A percentile compares a stretch with the other conserved stretches of the same genome.
Conservation (phyloP, 2,329 filamentous ascomycete genomes). For the Colletotrichum destructivum region DNA sequence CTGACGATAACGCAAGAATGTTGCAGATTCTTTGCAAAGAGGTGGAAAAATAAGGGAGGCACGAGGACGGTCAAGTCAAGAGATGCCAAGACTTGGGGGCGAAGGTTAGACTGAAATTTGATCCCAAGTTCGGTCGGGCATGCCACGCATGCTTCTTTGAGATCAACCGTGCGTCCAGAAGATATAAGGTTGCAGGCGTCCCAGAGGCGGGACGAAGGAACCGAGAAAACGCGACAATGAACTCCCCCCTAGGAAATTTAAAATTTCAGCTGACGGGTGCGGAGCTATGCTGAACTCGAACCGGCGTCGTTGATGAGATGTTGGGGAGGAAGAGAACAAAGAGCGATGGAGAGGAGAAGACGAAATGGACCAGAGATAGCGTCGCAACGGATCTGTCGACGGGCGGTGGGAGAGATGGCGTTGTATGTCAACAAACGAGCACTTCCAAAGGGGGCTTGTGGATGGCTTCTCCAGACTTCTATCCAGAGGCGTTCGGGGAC, state of each 20-base stretch:
- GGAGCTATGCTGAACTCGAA: not conserved
- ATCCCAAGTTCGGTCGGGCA: conserved; percentile 16
- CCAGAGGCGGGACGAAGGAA: conserved; percentile 11
- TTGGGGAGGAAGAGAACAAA: not conserved
- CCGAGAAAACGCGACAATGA: not conserved
- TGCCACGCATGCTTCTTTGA: not conserved
- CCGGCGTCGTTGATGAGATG: not conserved
- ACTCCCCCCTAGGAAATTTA: not conserved
- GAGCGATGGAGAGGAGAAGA: not conserved
- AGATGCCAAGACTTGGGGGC: not conserved
- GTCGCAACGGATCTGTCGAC: conserved; percentile 5
- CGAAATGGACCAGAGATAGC: not conserved
- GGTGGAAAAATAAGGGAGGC: not conserved
- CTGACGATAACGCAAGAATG: not conserved
- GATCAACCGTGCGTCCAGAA: conserved; percentile 19
- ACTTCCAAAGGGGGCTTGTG: not conserved
- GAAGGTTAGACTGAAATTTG: not conserved
- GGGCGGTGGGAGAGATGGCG: conserved; percentile 7
- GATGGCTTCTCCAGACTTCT: not conserved
- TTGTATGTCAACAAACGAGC: not conserved
- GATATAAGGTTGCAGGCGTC: conserved; percentile 31
- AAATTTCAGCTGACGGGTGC: not conserved
- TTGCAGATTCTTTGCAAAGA: not conserved
- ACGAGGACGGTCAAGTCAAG: not conserved
- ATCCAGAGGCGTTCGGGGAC: conserved; percentile 9